Percentiles rank a stretch among this genome's conserved stretches.
These are phyloP conservation scores for Penicillium sp. DNA, from an alignment of 2,329 filamentous ascomycete genomes.

Conservation along the genomic window DNA sequence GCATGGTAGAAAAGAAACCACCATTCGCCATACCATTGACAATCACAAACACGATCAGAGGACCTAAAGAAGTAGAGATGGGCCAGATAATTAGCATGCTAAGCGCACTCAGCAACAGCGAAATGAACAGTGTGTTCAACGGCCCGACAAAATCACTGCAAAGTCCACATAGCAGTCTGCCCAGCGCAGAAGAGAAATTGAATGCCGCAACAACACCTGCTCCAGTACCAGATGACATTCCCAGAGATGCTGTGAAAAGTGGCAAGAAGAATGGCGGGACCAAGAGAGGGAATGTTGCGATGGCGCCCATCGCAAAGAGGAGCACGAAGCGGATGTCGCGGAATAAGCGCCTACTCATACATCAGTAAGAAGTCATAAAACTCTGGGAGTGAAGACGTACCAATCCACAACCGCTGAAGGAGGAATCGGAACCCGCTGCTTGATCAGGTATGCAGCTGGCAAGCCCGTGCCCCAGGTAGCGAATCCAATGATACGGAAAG, in stretches of 20 bases:
- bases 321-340: conserved; percentile 53
- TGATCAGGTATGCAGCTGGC: conserved; percentile 57
- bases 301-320: conserved; percentile 56
- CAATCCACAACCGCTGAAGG: conserved; percentile 52
- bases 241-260: conserved; percentile 57
- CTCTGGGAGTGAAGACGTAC: conserved; percentile 29
- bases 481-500: conserved; percentile 48
- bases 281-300: conserved; percentile 62
- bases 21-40: conserved; percentile 64
- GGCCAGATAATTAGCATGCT: conserved; percentile 66
- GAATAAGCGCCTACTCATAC: conserved; percentile 54
- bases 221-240: conserved; percentile 54
- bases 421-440: conserved; percentile 36
- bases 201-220: conserved; percentile 63
- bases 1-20: conserved; percentile 65
- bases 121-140: conserved; percentile 56
- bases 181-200: conserved; percentile 61
- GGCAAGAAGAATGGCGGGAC: conserved; percentile 65
- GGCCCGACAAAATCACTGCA: conserved; percentile 57
- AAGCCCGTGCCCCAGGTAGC: conserved; percentile 55
- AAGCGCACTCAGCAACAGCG: conserved; percentile 54
- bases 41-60: conserved; percentile 58
- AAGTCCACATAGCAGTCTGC: conserved; percentile 57
- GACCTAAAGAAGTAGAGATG: conserved; percentile 55
- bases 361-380: conserved; percentile 17